Conservation (phyloP, 2,329 filamentous ascomycete genomes). For the Septoria petroselini region DNA sequence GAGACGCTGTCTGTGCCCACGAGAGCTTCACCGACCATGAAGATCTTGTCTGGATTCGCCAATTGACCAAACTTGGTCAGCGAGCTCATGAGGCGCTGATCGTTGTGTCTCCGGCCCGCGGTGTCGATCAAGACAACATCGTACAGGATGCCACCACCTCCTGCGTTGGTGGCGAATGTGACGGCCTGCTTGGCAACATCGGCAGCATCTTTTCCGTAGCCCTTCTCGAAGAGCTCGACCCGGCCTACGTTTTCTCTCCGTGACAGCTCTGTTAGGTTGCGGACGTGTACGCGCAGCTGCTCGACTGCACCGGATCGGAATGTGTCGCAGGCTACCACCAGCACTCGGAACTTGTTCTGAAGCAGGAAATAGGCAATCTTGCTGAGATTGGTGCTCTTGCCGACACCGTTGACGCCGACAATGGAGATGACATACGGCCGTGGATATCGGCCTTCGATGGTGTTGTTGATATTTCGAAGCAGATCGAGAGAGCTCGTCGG, state of each 20-base stretch:
- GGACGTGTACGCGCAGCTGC: constrained; percentile 91
- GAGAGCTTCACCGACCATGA: constrained; percentile 92
- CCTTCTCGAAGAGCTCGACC: constrained; percentile 93
- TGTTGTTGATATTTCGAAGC: constrained; percentile 82
- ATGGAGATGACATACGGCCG: constrained; percentile 97
- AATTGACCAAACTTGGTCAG: constrained; percentile 97
- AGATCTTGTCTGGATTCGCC: constrained; percentile 93
- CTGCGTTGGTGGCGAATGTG: constrained; percentile 66
- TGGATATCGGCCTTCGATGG: constrained; percentile 61
- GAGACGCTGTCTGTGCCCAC: constrained; percentile 94
- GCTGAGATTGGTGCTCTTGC: constrained; percentile 94
- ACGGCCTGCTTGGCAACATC: constrained; percentile 94
- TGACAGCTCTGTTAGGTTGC: constrained; percentile 85
- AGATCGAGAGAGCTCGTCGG: constrained; percentile 93
- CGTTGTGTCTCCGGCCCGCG: constrained; percentile 90
- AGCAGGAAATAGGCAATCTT: constrained; percentile 98
- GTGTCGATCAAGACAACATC: constrained; percentile 98
- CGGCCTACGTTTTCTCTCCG: constrained; percentile 73
- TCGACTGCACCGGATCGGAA: constrained; percentile 97
- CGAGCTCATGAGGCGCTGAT: constrained; percentile 91
- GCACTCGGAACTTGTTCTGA: constrained; percentile 93
- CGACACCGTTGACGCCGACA: constrained; percentile 96
- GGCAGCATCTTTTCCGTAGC: constrained; percentile 96
- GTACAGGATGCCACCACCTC: constrained; percentile 48
- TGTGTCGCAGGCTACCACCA: constrained; percentile 92